Base-by-base conservation (phyloP, 2,329 filamentous ascomycete genomes). In the Aspergillus viridinutans region DNA sequence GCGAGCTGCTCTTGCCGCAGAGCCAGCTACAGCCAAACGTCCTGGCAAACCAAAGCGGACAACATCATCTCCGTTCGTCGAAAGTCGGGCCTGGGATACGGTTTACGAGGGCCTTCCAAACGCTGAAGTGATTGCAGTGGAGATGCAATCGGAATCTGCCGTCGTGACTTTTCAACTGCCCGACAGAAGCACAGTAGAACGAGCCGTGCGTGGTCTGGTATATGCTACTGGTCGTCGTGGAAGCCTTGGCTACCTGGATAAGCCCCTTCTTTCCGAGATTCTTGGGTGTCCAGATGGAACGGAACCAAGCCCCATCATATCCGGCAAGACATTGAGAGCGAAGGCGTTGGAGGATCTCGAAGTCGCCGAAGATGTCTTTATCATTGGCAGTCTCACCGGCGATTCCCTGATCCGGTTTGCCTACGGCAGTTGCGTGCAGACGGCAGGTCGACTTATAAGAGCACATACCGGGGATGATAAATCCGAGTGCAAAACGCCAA, bases 381-480 rank as follows among this genome's bases (percentile, higher is more conserved):
- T 83, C 47, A 81, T 82, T 40, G 84, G 84, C 10, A 85, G 83
- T 60, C 64, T 86, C 51, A 83, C 83, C 0, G 84, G 84, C 3
- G 84, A 86, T 66, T 84, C 83, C 2, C 72, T 86, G 3, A 81
- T 86, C 26, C 75, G 83, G 1, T 84, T 85, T 63, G 81, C 82
- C 8, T 82, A 84, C 28, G 83, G 84, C 2, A 80, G 83, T 4
- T 85, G 83, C 61, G 78, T 82, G 7, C 82, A 81, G 63, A 77
- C 80, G 4, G 84, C 83, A 3, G 80, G 82, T 3, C 80, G 76
- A 58, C 77, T 85, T 21, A 74, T 81, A 28, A 60, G 60, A 3
- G 58, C 60, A 7, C 55, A 61, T 49, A 58, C 62, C 7, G 58
- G 63, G 4, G 59, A 64, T 25, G 52, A 61, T 4, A 60, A 64